These are phyloP conservation scores for Sporothrix brasiliensis DNA, from an alignment of 2,329 filamentous ascomycete genomes.

Conservation along the genomic window DNA sequence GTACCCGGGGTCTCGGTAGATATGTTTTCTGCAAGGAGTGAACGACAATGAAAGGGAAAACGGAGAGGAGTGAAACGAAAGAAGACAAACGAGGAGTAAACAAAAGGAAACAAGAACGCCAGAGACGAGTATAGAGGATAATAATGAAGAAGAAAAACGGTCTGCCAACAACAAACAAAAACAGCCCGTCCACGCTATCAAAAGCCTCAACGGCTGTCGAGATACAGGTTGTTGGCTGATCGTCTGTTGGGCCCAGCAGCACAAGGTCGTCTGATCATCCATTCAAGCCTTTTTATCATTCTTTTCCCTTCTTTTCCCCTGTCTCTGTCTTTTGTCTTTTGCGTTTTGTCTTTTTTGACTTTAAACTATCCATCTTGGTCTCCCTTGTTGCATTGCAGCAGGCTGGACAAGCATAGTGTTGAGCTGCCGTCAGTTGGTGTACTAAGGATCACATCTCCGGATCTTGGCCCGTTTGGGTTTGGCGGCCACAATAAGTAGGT, in stretches of 20 bases:
- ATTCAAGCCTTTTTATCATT: neutral
- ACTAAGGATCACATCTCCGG: constrained; percentile 14
- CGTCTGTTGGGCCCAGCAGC: neutral
- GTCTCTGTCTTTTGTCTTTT: too few relatives aligned
- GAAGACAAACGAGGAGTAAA: neutral
- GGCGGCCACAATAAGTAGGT: constrained; percentile 8
- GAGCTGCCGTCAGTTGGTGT: neutral
- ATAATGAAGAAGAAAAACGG: neutral
- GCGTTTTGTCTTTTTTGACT: too few relatives aligned
- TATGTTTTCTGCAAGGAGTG: too few relatives aligned
- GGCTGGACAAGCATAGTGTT: neutral
- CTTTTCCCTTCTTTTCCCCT: neutral
- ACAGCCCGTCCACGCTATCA: neutral
- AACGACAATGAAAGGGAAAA: too few relatives aligned
- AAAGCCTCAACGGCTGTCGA: neutral
- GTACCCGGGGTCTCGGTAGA: too few relatives aligned
- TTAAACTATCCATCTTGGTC: neutral
- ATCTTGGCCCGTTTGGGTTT: constrained; percentile 15
- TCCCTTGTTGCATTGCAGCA: constrained; percentile 12
- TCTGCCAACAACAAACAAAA: neutral
- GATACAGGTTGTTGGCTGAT: neutral
- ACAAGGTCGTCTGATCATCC: constrained; percentile 18
- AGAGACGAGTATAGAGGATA: too few relatives aligned
- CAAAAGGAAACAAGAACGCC: neutral
- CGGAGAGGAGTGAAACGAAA: too few relatives aligned